Base-by-base conservation (phyloP, 1,139 yeast species). In the Taphrina deformans region DNA sequence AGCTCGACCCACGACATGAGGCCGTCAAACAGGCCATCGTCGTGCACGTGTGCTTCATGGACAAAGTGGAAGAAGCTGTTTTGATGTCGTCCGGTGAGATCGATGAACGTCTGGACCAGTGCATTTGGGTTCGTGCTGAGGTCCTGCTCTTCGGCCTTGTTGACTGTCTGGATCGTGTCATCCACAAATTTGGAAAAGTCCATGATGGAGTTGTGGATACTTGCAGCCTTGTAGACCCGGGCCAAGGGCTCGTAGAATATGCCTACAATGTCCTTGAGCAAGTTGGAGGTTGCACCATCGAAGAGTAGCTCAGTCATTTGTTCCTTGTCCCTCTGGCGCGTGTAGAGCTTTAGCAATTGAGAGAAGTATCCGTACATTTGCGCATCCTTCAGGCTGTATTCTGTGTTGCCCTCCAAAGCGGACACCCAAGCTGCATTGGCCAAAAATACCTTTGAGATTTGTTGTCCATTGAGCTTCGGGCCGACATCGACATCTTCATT, bases 171-270 rank as follows among this genome's bases (percentile, higher is more conserved):
- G 64, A 92, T 79, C 71, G 91, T 76, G 71, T 91, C 97, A 69
- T 82, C 82, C 82, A 87, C 82, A 71, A 91, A 92, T 60, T 76
- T 78, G 69, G 89, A 91, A 69, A 88, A 83, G 68, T 88, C 88
- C 38, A 82, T 85, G 68, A 92, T 83, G 12, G 92, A 90, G 48
- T 87, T 75, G 71, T 90, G 89, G 68, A 92, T 82, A 68, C 87
- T 85, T 29, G 96, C 90, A 62, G 84, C 83, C 67, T 87, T 85
- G 76, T 92, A 88, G 1, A 92, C 80, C 51, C 81, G 82, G 69
- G 91, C 88, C 73, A 92, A 78, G 0, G 97, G 97, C 69, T 89
- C 90, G 74, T 91, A 91, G 70, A 92, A 88, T 65, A 90, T 81
- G 0, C 91, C 83, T 50, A 92, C 80, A 45, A 89, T 79, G 65